Percentiles rank a stretch among this genome's conserved stretches.
phyloP scores from a whole-genome alignment of 768 basidiomycete species.

The Podaxis sp. region DNA sequence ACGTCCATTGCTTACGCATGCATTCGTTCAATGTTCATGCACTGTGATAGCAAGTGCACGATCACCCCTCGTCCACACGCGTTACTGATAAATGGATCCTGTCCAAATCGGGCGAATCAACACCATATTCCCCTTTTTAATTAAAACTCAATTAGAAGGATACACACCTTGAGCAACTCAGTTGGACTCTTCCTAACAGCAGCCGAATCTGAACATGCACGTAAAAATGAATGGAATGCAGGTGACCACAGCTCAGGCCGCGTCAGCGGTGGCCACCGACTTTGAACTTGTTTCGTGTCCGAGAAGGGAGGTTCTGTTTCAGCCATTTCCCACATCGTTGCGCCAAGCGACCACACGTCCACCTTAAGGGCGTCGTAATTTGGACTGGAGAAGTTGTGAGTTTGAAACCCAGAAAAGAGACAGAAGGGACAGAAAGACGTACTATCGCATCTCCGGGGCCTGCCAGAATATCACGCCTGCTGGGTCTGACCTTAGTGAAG shows the following conservation, averaged over 20 bases:
- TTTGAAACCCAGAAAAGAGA: not conserved
- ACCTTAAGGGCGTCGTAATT: conserved; percentile 73
- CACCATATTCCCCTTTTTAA: not conserved
- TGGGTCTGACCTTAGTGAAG: conserved; percentile 50
- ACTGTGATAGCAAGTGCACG: conserved; percentile 62
- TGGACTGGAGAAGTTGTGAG: conserved; percentile 37
- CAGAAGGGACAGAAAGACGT: conserved; percentile 22
- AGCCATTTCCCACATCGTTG: conserved; percentile 82
- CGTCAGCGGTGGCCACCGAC: conserved; percentile 64
- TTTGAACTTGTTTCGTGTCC: conserved; percentile 51
- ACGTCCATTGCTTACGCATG: not conserved
- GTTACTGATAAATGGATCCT: conserved; percentile 67
- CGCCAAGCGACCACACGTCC: conserved; percentile 80
- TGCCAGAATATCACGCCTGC: conserved; percentile 84
- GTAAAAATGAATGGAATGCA: conserved; percentile 72
- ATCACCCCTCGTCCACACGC: conserved; percentile 70
- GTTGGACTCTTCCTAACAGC: conserved; percentile 51
- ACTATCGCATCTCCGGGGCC: conserved; percentile 79
- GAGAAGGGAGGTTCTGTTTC: conserved; percentile 74
- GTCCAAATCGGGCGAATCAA: not conserved
- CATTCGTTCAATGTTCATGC: conserved; percentile 61
- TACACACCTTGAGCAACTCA: conserved; percentile 57
- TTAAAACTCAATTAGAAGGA: not conserved
- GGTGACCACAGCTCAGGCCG: conserved; percentile 62
- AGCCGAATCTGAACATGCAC: conserved; percentile 61